A percentile compares a stretch with the other conserved stretches of the same genome.
phyloP scores from a whole-genome alignment of 1,139 yeast species.

The Pichia sp. region DNA sequence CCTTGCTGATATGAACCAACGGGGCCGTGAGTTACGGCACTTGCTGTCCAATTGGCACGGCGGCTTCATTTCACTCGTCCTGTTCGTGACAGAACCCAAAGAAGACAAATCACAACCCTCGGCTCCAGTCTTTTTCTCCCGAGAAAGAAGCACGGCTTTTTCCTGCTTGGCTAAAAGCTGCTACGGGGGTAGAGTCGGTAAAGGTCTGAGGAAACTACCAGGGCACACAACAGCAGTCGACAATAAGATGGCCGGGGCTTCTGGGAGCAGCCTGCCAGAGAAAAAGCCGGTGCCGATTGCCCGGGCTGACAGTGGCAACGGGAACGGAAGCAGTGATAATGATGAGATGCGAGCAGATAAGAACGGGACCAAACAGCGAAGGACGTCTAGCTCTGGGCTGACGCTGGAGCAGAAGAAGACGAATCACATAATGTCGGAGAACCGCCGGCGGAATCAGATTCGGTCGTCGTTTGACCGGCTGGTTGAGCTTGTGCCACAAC shows the following conservation, averaged over 20 bases:
- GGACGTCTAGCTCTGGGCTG: constrained; percentile 16
- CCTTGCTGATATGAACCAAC: too few relatives aligned
- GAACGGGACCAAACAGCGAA: not conserved
- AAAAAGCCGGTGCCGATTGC: not conserved
- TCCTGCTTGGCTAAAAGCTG: too few relatives aligned
- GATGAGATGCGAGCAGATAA: not conserved
- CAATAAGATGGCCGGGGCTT: not conserved
- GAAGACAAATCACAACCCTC: not conserved
- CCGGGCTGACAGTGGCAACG: not conserved
- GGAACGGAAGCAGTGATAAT: not conserved
- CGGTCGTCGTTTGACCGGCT: constrained; percentile 38
- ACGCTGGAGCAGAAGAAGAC: constrained; percentile 36
- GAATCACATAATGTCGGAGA: constrained; percentile 42
- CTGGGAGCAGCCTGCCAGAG: not conserved
- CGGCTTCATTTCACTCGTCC: not conserved
- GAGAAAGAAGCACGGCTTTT: not conserved
- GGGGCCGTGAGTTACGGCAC: too few relatives aligned
- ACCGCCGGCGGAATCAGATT: constrained; percentile 38
- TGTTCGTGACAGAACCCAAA: not conserved
- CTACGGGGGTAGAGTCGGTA: too few relatives aligned
- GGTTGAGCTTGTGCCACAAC: constrained; percentile 37
- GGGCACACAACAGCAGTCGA: not conserved
- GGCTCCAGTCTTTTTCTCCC: not conserved
- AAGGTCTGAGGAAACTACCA: not conserved
- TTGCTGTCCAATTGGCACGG: too few relatives aligned